Conservation (phyloP, 805 yeast species). For the Yarrowia bubula region DNA sequence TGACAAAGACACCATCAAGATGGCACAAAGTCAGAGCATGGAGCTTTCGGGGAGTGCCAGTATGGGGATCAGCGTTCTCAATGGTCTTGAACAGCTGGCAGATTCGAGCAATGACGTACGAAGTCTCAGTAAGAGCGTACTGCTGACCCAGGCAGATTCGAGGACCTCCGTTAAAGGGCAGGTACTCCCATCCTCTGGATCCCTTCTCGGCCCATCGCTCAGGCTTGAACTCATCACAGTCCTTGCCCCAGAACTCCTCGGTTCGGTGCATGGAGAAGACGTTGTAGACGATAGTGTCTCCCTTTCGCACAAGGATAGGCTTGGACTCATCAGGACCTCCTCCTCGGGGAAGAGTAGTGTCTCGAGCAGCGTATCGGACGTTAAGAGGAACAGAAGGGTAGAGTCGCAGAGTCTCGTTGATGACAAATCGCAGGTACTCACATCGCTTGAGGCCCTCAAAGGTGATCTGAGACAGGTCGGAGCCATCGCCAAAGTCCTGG, state of each 20-base stretch:
- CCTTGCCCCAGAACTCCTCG: conserved; percentile 45
- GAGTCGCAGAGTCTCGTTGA: conserved; percentile 51
- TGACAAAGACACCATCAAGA: background rate
- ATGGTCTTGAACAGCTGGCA: conserved; percentile 33
- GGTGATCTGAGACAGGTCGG: conserved; percentile 35
- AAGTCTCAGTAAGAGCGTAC: conserved; percentile 53
- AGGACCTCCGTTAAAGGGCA: conserved; percentile 57
- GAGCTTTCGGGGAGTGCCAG: background rate
- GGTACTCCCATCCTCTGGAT: conserved; percentile 44
- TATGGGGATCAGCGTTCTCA: conserved; percentile 1
- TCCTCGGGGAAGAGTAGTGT: conserved; percentile 52
- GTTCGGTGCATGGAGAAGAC: conserved; percentile 47
- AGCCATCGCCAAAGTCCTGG: conserved; percentile 41
- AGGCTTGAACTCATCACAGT: conserved; percentile 46
- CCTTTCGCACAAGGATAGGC: conserved; percentile 47
- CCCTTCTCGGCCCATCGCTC: conserved; percentile 49
- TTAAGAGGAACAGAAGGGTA: conserved; percentile 54
- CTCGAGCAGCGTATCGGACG: conserved; percentile 46
- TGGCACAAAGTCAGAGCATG: conserved; percentile 23
- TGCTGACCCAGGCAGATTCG: conserved; percentile 57
- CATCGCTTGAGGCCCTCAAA: conserved; percentile 52
- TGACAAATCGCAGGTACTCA: conserved; percentile 47
- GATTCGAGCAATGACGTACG: conserved; percentile 47
- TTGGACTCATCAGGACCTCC: conserved; percentile 46
- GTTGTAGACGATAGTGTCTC: conserved; percentile 43